Evolutionary conservation across 2,329 filamentous ascomycete genomes (phyloP).

Genomic region (Pseudogymnoascus verrucosus): DNA sequence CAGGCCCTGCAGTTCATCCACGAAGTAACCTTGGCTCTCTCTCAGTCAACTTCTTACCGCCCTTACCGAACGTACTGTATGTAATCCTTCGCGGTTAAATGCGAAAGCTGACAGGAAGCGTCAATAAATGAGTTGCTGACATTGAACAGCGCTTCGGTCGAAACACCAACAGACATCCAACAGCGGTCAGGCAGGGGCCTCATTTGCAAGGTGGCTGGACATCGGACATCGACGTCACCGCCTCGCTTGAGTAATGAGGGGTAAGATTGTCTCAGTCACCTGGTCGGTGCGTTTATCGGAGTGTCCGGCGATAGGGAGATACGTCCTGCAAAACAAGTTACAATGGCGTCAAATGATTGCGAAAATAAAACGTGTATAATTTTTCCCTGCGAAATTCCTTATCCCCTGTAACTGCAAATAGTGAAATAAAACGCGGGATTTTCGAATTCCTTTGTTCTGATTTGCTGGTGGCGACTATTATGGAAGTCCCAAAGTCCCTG

Average conservation of each 20-base stretch:
- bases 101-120: neutral
- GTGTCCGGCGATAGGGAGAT: neutral
- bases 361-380: neutral
- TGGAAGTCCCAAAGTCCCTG: neutral
- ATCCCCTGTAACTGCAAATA: neutral
- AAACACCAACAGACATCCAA: neutral
- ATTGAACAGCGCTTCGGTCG: neutral
- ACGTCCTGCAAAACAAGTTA: neutral
- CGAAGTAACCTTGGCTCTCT: neutral
- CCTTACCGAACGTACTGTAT: neutral
- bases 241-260: slow-evolving; percentile 2
- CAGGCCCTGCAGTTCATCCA: neutral
- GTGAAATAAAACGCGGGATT: neutral
- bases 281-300: neutral
- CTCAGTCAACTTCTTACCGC: neutral
- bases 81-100: neutral
- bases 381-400: neutral
- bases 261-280: neutral
- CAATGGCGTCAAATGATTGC: neutral
- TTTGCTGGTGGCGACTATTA: neutral
- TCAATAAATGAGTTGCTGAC: neutral
- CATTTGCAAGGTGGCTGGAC: neutral
- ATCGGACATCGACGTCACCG: neutral
- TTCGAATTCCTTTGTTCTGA: neutral
- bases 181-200: neutral